A percentile compares a stretch with the other conserved stretches of the same genome.
phyloP scores from a whole-genome alignment of 805 yeast species.

The Isabelozyma gotoi region DNA sequence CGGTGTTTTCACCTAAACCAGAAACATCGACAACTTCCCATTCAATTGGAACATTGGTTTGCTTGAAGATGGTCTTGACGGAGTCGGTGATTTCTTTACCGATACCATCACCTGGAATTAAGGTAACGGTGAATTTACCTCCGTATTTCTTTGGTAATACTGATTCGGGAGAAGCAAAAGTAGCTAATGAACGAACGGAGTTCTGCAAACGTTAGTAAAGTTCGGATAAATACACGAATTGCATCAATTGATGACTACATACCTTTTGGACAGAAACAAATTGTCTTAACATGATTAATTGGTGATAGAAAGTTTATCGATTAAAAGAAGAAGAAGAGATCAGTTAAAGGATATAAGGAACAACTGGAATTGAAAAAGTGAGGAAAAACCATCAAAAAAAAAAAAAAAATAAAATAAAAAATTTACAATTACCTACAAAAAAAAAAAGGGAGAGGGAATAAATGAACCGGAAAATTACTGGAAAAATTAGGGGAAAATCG shows the following conservation, averaged over 20 bases:
- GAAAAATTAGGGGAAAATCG: neutral
- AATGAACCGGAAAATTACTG: neutral
- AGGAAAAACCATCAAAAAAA: neutral
- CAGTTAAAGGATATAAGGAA: neutral
- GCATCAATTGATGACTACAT: constrained; percentile 7
- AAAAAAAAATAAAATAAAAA: neutral
- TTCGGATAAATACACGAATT: neutral
- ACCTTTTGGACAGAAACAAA: constrained; percentile 20
- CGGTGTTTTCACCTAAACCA: constrained; percentile 53
- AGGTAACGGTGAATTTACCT: constrained; percentile 89
- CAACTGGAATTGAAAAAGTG: neutral
- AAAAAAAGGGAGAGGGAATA: neutral
- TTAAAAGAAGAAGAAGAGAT: neutral
- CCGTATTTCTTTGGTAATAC: constrained; percentile 89
- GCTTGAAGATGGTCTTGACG: constrained; percentile 83
- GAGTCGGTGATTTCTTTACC: constrained; percentile 95
- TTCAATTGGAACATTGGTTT: constrained; percentile 87
- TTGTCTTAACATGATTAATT: constrained; percentile 16
- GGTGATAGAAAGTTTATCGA: neutral
- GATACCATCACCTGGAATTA: constrained; percentile 97
- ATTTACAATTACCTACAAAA: neutral
- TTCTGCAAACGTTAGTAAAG: constrained; percentile 31
- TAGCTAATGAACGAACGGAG: constrained; percentile 47
- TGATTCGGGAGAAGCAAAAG: constrained; percentile 59
- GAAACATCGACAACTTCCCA: constrained; percentile 67